phyloP scores from a whole-genome alignment of 768 basidiomycete species.

The Gyrodon lividus region DNA sequence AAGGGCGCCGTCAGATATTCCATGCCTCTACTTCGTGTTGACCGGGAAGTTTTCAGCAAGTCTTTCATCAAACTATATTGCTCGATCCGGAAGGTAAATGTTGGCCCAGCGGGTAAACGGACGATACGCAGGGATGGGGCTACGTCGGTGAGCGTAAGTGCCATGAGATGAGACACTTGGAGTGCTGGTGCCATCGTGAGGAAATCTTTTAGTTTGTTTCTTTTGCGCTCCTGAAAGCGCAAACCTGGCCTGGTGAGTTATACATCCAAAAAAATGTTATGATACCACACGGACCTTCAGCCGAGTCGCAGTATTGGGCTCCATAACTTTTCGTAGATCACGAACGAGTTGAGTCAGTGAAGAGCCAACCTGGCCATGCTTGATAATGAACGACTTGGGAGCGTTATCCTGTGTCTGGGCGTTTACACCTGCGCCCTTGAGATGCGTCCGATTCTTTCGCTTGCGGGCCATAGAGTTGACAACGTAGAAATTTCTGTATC shows the following conservation, averaged over 20 bases:
- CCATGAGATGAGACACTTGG: slow-evolving; percentile 88
- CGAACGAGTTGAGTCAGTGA: slow-evolving; percentile 87
- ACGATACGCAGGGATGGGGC: slow-evolving; percentile 86
- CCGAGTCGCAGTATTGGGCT: slow-evolving; percentile 93
- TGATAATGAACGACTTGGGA: slow-evolving; percentile 96
- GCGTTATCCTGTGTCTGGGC: slow-evolving; percentile 36
- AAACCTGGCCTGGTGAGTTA: slow-evolving; percentile 12
- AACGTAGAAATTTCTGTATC: slow-evolving; percentile 5
- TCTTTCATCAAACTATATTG: slow-evolving; percentile 92
- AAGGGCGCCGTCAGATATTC: slow-evolving; percentile 93
- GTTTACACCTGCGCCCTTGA: slow-evolving; percentile 53
- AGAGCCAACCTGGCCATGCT: slow-evolving; percentile 89
- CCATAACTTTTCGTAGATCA: slow-evolving; percentile 94
- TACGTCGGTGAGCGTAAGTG: slow-evolving; percentile 83
- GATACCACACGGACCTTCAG: slow-evolving; percentile 58
- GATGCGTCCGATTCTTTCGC: slow-evolving; percentile 80
- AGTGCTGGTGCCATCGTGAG: slow-evolving; percentile 88
- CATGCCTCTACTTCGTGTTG: slow-evolving; percentile 73
- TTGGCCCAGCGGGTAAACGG: slow-evolving; percentile 86
- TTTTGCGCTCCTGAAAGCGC: slow-evolving; percentile 71
- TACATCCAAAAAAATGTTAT: neutral
- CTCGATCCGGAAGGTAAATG: slow-evolving; percentile 89
- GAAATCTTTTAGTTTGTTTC: slow-evolving; percentile 93
- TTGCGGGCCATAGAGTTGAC: slow-evolving; percentile 57
- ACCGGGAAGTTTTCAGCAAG: slow-evolving; percentile 60